These are phyloP conservation scores for Grosmannia serpens DNA, from an alignment of 2,329 filamentous ascomycete species.

Conservation along the genomic window DNA sequence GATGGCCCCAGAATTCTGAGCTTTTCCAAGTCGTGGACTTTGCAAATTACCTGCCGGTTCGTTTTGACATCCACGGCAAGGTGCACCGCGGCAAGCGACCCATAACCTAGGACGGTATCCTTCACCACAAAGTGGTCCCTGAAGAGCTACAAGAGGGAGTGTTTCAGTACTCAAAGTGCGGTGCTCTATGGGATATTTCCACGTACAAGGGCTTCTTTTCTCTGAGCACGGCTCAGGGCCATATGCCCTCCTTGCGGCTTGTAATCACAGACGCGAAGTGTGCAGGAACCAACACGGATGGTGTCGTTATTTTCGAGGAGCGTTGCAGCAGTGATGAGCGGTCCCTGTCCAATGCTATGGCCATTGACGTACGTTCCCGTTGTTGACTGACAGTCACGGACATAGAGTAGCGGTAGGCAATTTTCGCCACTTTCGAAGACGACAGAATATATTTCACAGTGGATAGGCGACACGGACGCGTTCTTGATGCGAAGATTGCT, in stretches of 20 bases:
- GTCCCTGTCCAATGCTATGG: slow-evolving; percentile 27
- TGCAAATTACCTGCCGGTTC: slow-evolving; percentile 55
- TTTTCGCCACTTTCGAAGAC: slow-evolving; percentile 28
- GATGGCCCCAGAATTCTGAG: slow-evolving; percentile 13
- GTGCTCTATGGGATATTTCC: background rate
- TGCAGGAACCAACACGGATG: slow-evolving; percentile 27
- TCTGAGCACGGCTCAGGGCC: slow-evolving; percentile 17
- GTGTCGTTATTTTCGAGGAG: slow-evolving; percentile 39
- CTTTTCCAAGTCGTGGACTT: slow-evolving; percentile 43
- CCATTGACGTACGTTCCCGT: slow-evolving; percentile 44
- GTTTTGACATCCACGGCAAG: slow-evolving; percentile 40
- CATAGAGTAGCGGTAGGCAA: slow-evolving; percentile 31
- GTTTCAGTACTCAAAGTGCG: slow-evolving; percentile 1
- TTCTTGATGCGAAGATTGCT: slow-evolving; percentile 30
- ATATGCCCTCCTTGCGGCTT: slow-evolving; percentile 4
- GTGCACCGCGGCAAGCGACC: slow-evolving; percentile 41
- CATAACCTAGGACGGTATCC: slow-evolving; percentile 38
- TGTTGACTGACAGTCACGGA: slow-evolving; percentile 41
- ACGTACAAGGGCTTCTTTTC: slow-evolving; percentile 22
- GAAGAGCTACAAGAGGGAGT: slow-evolving; percentile 27
- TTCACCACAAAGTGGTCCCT: slow-evolving; percentile 34
- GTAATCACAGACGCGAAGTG: slow-evolving; percentile 22
- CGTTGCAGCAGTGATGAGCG: slow-evolving; percentile 27
- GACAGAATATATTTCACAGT: slow-evolving; percentile 45
- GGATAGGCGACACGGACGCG: slow-evolving; percentile 34